These are phyloP conservation scores for Aureobasidium namibiae DNA, from an alignment of 2,329 filamentous ascomycete genomes.

Conservation along the genomic window DNA sequence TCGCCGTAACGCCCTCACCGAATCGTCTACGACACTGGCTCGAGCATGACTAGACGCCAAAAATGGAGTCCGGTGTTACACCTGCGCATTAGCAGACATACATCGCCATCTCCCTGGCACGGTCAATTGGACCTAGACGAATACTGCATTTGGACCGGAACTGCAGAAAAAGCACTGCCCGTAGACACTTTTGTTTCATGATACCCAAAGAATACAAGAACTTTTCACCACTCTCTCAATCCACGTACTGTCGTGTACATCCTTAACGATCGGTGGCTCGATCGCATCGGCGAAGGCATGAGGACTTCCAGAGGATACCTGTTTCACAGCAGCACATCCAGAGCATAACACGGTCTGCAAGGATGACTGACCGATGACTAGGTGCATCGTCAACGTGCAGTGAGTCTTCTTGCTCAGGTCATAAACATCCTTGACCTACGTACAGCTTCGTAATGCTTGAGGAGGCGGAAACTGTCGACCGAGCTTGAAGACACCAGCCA, in stretches of 20 bases:
- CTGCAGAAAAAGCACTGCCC: background rate
- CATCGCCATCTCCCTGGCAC: background rate
- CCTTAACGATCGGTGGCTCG: too few species aligned
- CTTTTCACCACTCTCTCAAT: background rate
- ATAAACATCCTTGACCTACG: too few species aligned
- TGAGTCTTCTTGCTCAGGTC: too few species aligned
- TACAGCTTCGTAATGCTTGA: too few species aligned
- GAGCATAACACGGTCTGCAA: too few species aligned
- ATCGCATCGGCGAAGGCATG: too few species aligned
- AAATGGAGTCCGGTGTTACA: background rate
- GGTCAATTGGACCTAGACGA: background rate
- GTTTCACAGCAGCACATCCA: too few species aligned
- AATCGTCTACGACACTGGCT: background rate
- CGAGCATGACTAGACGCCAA: background rate
- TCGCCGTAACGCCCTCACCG: background rate
- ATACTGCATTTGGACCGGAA: background rate
- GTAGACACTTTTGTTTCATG: background rate
- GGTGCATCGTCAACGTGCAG: too few species aligned
- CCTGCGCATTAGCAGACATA: background rate
- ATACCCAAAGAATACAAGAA: background rate
- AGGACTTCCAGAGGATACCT: too few species aligned
- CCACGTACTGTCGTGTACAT: background rate
- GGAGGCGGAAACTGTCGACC: too few species aligned
- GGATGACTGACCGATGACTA: too few species aligned
- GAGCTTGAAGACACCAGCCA: too few species aligned